These are phyloP conservation scores for Lanzia echinophila DNA, from an alignment of 2,329 filamentous ascomycete genomes.

Conservation along the genomic window DNA sequence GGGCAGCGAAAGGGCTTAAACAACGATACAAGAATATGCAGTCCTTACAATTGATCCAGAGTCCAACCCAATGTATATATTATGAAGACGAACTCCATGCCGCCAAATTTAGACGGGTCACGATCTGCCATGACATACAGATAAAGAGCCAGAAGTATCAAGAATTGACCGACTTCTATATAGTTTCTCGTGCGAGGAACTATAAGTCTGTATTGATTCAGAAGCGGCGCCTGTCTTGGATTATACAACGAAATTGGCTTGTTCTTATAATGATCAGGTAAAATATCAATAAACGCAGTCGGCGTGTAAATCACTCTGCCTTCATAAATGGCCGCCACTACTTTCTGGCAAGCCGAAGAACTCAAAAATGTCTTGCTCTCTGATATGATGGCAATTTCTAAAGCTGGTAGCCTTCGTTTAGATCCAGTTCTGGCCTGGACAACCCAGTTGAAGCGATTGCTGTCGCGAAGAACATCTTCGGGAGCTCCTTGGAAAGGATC, in stretches of 20 bases:
- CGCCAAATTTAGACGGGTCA: slow-evolving; percentile 48
- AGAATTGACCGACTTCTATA: slow-evolving; percentile 69
- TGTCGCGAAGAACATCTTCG: slow-evolving; percentile 53
- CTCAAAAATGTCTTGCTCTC: slow-evolving; percentile 74
- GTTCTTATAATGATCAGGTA: slow-evolving; percentile 80
- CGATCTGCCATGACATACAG: slow-evolving; percentile 65
- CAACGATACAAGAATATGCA: slow-evolving; percentile 40
- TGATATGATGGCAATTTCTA: slow-evolving; percentile 77
- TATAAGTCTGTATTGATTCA: slow-evolving; percentile 81
- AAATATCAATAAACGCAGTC: slow-evolving; percentile 72
- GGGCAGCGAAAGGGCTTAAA: neutral
- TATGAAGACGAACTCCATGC: slow-evolving; percentile 59
- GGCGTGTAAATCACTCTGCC: slow-evolving; percentile 78
- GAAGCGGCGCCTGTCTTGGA: slow-evolving; percentile 63
- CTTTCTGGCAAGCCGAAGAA: slow-evolving; percentile 72
- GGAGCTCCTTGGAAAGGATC: slow-evolving; percentile 82
- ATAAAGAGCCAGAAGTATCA: slow-evolving; percentile 62
- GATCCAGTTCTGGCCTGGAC: slow-evolving; percentile 38
- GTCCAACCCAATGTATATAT: slow-evolving; percentile 71
- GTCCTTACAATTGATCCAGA: slow-evolving; percentile 33
- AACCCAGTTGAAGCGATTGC: slow-evolving; percentile 35
- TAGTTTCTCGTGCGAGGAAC: slow-evolving; percentile 73
- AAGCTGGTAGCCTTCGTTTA: slow-evolving; percentile 54
- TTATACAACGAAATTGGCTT: slow-evolving; percentile 78
- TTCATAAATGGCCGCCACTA: slow-evolving; percentile 76